These are phyloP conservation scores for Sextonia rubra DNA, from an alignment of 164 flowering plant species.

Conservation along the genomic window DNA sequence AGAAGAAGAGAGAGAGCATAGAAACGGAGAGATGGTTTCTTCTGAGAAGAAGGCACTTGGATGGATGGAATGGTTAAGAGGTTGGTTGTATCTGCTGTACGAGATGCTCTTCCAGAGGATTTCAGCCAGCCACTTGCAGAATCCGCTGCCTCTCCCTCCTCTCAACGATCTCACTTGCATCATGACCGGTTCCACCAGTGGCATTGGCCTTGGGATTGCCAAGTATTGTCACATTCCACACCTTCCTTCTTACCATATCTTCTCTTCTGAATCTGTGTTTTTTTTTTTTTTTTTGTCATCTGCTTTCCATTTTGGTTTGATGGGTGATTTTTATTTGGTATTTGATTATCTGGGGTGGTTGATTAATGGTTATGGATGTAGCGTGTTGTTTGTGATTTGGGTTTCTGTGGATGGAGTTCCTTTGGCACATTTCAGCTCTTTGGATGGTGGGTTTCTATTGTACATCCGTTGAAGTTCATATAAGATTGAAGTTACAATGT, in stretches of 20 bases:
- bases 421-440: background rate
- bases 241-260: background rate
- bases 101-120: slow-evolving; percentile 54
- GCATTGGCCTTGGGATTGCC: slow-evolving; percentile 53
- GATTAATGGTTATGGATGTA: background rate
- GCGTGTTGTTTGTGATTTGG: background rate
- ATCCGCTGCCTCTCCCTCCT: slow-evolving; percentile 50
- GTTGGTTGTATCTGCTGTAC: slow-evolving; percentile 34
- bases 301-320: background rate
- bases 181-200: slow-evolving; percentile 57
- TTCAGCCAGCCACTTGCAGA: slow-evolving; percentile 36
- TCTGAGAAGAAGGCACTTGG: slow-evolving; percentile 27
- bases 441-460: background rate
- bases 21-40: background rate
- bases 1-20: too few relatives aligned
- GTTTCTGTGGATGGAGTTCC: background rate
- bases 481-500: background rate
- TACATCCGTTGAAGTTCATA: background rate
- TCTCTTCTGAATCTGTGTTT: background rate
- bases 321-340: background rate
- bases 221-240: slow-evolving; percentile 18
- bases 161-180: slow-evolving; percentile 43
- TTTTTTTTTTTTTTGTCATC: too few relatives aligned
- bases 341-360: background rate
- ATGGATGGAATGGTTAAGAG: slow-evolving; percentile 58